Conservation (phyloP, 768 basidiomycete species). For the Kwoniella bestiolae region DNA sequence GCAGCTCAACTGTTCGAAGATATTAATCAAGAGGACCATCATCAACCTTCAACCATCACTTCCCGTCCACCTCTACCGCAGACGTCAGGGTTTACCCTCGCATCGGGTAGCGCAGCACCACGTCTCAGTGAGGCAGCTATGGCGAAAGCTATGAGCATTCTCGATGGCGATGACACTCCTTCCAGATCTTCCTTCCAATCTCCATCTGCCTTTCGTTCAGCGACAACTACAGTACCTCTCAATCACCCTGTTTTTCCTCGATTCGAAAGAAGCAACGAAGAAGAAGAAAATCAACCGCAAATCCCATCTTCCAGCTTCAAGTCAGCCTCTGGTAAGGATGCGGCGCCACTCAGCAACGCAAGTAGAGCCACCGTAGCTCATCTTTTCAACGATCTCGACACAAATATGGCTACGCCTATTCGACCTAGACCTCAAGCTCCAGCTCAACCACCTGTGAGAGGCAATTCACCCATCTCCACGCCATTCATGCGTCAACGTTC, state of each 20-base stretch:
- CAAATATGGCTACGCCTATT: slow-evolving; percentile 7
- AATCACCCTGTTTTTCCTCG: not conserved
- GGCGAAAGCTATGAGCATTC: not conserved
- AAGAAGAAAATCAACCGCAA: not conserved
- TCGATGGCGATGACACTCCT: not conserved
- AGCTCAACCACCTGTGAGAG: not conserved
- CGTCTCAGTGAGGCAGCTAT: slow-evolving; percentile 1
- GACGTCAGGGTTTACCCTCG: slow-evolving; percentile 6
- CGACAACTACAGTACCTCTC: not conserved
- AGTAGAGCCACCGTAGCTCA: slow-evolving; percentile 13
- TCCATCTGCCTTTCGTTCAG: not conserved
- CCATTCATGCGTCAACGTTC: not conserved
- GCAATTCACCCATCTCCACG: not conserved
- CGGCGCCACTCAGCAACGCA: slow-evolving; percentile 12
- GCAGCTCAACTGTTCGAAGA: slow-evolving; percentile 2
- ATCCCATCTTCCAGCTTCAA: slow-evolving; percentile 14
- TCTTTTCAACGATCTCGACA: slow-evolving; percentile 22
- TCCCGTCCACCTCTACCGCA: not conserved
- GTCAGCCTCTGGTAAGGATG: slow-evolving; percentile 23
- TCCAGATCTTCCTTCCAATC: not conserved
- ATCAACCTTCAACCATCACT: not conserved
- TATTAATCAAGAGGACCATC: not conserved
- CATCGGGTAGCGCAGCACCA: slow-evolving; percentile 7
- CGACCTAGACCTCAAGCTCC: not conserved
- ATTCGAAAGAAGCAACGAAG: not conserved